These are phyloP conservation scores for Phaeosphaeria sp. DNA, from an alignment of 2,329 filamentous ascomycete species.

Conservation along the genomic window DNA sequence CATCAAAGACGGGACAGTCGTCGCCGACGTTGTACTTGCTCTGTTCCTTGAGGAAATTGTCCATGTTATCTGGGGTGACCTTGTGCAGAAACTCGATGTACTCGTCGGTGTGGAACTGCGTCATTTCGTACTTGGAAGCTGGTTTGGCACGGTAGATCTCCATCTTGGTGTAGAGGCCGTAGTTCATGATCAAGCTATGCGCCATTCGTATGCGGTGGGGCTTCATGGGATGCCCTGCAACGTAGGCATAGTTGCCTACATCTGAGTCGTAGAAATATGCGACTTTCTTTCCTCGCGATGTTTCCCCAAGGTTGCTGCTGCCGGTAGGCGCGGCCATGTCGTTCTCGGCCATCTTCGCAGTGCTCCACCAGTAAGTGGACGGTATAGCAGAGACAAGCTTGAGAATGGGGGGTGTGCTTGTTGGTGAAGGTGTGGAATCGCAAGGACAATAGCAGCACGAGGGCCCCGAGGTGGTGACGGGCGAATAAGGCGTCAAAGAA, in stretches of 20 bases:
- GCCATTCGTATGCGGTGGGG: slow-evolving; percentile 72
- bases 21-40: slow-evolving; percentile 75
- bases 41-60: slow-evolving; percentile 88
- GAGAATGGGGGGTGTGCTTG: neutral
- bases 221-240: slow-evolving; percentile 73
- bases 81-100: slow-evolving; percentile 78
- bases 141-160: slow-evolving; percentile 66
- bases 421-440: neutral
- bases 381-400: neutral
- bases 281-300: slow-evolving; percentile 70
- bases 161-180: slow-evolving; percentile 75
- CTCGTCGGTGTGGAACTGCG: slow-evolving; percentile 75
- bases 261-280: slow-evolving; percentile 99
- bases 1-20: slow-evolving; percentile 70
- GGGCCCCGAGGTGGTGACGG: neutral
- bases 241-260: slow-evolving; percentile 97
- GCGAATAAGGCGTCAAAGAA: slow-evolving; percentile 1
- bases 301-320: neutral
- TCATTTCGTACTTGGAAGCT: slow-evolving; percentile 74
- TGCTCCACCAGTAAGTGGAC: neutral
- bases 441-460: neutral
- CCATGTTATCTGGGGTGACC: slow-evolving; percentile 99
- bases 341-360: slow-evolving; percentile 19
- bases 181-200: slow-evolving; percentile 72
- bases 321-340: neutral